Base-by-base conservation (phyloP, 2,329 filamentous ascomycete genomes). In the Alternaria dauci region DNA sequence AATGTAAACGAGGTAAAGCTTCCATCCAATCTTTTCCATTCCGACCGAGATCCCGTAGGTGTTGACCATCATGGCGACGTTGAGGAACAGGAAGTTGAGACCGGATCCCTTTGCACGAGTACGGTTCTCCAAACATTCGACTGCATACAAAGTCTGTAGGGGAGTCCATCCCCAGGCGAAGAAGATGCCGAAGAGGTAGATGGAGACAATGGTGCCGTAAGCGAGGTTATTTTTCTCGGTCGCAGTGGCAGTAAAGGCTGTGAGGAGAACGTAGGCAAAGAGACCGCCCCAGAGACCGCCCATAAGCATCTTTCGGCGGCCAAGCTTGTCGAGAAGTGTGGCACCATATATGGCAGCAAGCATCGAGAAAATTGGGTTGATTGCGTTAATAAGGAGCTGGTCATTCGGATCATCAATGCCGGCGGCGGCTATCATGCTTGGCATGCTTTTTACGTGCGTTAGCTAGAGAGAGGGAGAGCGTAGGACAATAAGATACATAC, bases 131-230 rank as follows among this genome's bases (percentile, higher is more conserved):
- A 80, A 70, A 56, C 73, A 76, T 32, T 80, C 78, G 18, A 79
- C 77, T 5, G 76, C 68, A 58, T 80, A 80, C 8, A 80, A 68
- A 0, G 76, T 79, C 55, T 80, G 78, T 1, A 80, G 68, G 8
- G 78, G 76, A 4, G 78, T 80, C 75, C 77, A 80, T 30, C 78
- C 78, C 74, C 76, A 79, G 5, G 75, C 72, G 50, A 79, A 80
- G 67, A 71, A 75, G 55, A 80, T 79, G 18, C 78, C 78, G 59
- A 80, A 80, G 38, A 79, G 68, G 61, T 79, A 80, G 47, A 80
- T 79, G 28, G 71, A 74, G n/a, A 77, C 78, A 42, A 80, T 80
- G 3, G 73, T 76, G 28, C 76, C 77, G 52, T 80, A 79, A 2
- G 78, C 62, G 44, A 73, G 68, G 58, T 75, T 71, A 47, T 76